Base-by-base conservation (phyloP, 495 filamentous ascomycete genomes). In the Elaphomyces granulatus region DNA sequence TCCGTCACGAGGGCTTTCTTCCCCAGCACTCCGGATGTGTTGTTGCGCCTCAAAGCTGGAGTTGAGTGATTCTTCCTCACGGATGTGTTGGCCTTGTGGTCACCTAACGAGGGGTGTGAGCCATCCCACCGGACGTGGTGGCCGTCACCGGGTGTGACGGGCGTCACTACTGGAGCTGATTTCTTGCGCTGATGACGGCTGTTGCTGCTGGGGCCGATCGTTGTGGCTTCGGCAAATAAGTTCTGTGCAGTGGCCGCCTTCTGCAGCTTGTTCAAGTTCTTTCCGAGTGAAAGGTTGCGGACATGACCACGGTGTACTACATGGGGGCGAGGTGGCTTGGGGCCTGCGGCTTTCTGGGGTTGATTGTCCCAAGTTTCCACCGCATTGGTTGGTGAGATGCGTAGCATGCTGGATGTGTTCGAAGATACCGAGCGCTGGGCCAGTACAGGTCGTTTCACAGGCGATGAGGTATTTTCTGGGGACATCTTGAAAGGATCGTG, bases 111-210 rank as follows among this genome's bases (percentile, higher is more conserved):
- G 19, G 41, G 15, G 35, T 56, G 37, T 6, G 26, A 47, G 32
- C 54, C 63, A 41, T 66, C 62, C 62, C 62, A 69, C 18, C 51
- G 63, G 36, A 67, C 55, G 47, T 63, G 65, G 12, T 52, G 37
- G 6, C 35, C 32, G 9, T 52, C 59, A 23, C 58, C 50, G 19
- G 65, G 65, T 33, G 62, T 69, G 20, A 50, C 59, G n/a, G 63
- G 60, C 12, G 23, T 6, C 12, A 12, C 12, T 12, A 28, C 23
- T n/a, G 41, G 41, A 19, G 63, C 65, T 15, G 65, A 68, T 45
- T 66, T 67, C 50, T 66, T 69, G 48, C 63, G 63, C 20, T 66
- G 61, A 46, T 67, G 65, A 39, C 64, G 49, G 32, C 65, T 63
- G 28, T 45, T 52, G 19, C 43, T 45, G 6, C 36, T 36, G n/a